Evolutionary conservation across 495 filamentous ascomycete genomes (phyloP), one percentile per base, ranked within the genome.

Genomic region (Sordaria brevicollis): DNA sequence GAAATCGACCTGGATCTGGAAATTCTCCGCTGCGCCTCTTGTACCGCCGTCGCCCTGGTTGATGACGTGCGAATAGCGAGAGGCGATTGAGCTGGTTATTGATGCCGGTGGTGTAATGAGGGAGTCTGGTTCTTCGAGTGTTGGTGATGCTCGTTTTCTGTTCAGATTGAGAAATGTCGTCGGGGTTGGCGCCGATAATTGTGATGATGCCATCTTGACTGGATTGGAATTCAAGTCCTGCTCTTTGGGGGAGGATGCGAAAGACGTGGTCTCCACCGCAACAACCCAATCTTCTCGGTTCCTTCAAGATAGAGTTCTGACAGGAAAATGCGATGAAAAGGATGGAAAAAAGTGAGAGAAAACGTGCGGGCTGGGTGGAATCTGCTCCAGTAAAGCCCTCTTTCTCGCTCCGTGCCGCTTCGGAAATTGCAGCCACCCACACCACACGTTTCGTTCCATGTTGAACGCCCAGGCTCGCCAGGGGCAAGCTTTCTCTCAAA

Each of bases 1-100:
- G 6, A 62, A 17, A 29, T 62, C 49, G 25, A 62, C 49, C 0
- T 31, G 21, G 25, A 62, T 8, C 25, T 62, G 49, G 5, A 62
- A 31, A 62, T 5, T 1, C 1, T 5, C 4, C 0, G 13, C 25
- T 11, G 49, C 5, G 0, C 1, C 0, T 1, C 25, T 21, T 29
- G 13, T 57, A 1, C 0, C 13, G 1, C 11, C 1, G 49, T 1
- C 0, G 15, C 4, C 0, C 25, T 62, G 49, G 25, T 62, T 62
- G 25, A 15, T 10, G 11, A 17, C 0, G 1, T 62, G 21, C 15
- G 49, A 1, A 29, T 62, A 62, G 13, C 49, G 49, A 0, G 49
- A 31, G 1, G 49, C 49, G 25, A 62, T 31, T 3, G 25, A 62
- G 2, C 17, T 1, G 29, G 49, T 17, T 62, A 62, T 1, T 1